A percentile compares a stretch with the other conserved stretches of the same genome.
Evolutionary conservation across 768 basidiomycete species (phyloP).

Genomic region (Amanita molliuscula): DNA sequence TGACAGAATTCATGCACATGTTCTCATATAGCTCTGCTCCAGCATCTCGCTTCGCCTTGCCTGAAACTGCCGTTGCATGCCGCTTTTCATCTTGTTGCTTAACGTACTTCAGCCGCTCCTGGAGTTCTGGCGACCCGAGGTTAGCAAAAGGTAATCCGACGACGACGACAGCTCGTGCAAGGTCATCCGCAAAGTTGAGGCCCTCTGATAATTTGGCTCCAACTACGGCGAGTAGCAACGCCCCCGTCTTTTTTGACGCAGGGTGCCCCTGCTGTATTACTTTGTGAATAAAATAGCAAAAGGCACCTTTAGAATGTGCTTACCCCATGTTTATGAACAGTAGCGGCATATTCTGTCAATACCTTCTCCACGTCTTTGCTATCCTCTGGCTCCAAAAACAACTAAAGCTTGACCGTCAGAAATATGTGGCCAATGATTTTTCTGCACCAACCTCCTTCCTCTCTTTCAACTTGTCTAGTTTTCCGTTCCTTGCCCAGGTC

Average conservation of each 20-base stretch:
- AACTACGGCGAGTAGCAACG: conserved; percentile 87
- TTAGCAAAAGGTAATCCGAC: conserved; percentile 93
- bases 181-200: conserved; percentile 63
- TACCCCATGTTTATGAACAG: conserved; percentile 12
- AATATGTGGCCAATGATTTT: not conserved
- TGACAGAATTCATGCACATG: conserved; percentile 89
- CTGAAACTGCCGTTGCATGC: conserved; percentile 17
- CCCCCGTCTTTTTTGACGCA: conserved; percentile 41
- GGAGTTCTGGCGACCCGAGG: conserved; percentile 80
- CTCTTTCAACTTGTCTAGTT: conserved; percentile 45
- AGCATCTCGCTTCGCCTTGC: conserved; percentile 45
- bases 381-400: conserved; percentile 85
- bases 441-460: conserved; percentile 62
- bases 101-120: conserved; percentile 87
- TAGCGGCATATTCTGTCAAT: conserved; percentile 60
- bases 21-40: conserved; percentile 83
- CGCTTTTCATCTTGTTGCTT: conserved; percentile 43
- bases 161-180: conserved; percentile 79
- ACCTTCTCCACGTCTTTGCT: conserved; percentile 62
- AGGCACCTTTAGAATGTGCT: not conserved
- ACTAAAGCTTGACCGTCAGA: conserved; percentile 25
- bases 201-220: conserved; percentile 98
- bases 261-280: conserved; percentile 6
- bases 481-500: conserved; percentile 53
- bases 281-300: not conserved